A percentile compares a stretch with the other conserved stretches of the same genome.
Conservation (phyloP, 768 basidiomycete genomes). For the Sarcodon aspratus region DNA sequence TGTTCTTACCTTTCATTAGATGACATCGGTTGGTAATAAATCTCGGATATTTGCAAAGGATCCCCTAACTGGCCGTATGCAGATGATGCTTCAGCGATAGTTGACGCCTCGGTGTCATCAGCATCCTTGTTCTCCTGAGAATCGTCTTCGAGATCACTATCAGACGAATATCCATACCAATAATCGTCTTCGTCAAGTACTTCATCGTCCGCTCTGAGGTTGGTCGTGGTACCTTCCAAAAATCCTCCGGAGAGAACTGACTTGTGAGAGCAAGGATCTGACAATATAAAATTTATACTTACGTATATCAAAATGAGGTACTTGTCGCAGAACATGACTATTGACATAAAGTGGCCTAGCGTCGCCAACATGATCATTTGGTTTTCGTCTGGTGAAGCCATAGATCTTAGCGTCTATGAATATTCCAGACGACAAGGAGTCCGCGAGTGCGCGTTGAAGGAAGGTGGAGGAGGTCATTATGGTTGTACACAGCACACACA, state of each 20-base stretch:
- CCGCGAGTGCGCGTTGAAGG: background rate
- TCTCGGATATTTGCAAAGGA: background rate
- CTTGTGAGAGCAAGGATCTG: background rate
- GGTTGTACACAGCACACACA: too few relatives aligned
- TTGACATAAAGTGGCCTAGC: background rate
- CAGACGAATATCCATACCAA: constrained; percentile 2
- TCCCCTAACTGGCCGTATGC: background rate
- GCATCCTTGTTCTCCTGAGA: background rate
- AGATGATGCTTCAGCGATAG: too few relatives aligned
- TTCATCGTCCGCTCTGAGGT: too few relatives aligned
- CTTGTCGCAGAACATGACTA: background rate
- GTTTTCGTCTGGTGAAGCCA: background rate
- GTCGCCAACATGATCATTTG: background rate
- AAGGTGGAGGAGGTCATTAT: background rate
- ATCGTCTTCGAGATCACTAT: constrained; percentile 5
- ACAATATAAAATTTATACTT: background rate
- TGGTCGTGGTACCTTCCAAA: background rate
- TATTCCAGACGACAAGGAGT: background rate
- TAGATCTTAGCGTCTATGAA: constrained; percentile 1
- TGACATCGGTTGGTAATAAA: too few relatives aligned
- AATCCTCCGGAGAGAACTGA: background rate
- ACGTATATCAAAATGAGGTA: constrained; percentile 1
- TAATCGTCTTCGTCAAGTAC: background rate
- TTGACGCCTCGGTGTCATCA: background rate
- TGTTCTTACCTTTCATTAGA: too few relatives aligned